Evolutionary conservation across 2,329 filamentous ascomycete genomes (phyloP).

Genomic region (Ophiostoma sp.): DNA sequence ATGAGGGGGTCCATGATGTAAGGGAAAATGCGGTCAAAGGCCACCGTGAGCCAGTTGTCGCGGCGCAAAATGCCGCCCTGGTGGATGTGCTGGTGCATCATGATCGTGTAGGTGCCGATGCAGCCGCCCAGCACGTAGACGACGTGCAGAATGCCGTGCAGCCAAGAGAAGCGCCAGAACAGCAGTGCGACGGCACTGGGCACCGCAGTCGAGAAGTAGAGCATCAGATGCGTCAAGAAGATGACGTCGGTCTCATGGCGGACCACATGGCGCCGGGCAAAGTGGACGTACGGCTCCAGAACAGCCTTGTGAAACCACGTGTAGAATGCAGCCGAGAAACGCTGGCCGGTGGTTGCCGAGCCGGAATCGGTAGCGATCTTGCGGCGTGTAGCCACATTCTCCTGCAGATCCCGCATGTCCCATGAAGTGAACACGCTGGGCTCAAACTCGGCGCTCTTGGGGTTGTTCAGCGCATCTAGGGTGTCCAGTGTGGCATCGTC

Average conservation of each 20-base stretch:
- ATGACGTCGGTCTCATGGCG: slow-evolving; percentile 67
- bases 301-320: slow-evolving; percentile 47
- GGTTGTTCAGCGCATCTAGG: slow-evolving; percentile 42
- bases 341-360: slow-evolving; percentile 14
- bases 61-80: slow-evolving; percentile 62
- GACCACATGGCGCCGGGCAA: slow-evolving; percentile 50
- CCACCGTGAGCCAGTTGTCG: slow-evolving; percentile 34
- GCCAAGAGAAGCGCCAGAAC: slow-evolving; percentile 60
- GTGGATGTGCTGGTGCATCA: slow-evolving; percentile 84
- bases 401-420: slow-evolving; percentile 38
- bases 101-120: slow-evolving; percentile 68
- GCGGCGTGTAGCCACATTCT: slow-evolving; percentile 29
- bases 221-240: slow-evolving; percentile 68
- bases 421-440: slow-evolving; percentile 43
- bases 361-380: slow-evolving; percentile 19
- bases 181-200: slow-evolving; percentile 60
- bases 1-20: slow-evolving; percentile 71
- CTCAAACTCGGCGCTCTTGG: slow-evolving; percentile 39
- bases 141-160: slow-evolving; percentile 62
- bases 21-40: slow-evolving; percentile 62
- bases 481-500: slow-evolving; percentile 34
- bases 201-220: slow-evolving; percentile 65
- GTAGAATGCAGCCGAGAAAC: slow-evolving; percentile 36
- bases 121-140: slow-evolving; percentile 59
- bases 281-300: slow-evolving; percentile 54